These are phyloP conservation scores for Nicotiana sylvestris DNA, from an alignment of 257 asterid genomes.

Conservation along the genomic window DNA sequence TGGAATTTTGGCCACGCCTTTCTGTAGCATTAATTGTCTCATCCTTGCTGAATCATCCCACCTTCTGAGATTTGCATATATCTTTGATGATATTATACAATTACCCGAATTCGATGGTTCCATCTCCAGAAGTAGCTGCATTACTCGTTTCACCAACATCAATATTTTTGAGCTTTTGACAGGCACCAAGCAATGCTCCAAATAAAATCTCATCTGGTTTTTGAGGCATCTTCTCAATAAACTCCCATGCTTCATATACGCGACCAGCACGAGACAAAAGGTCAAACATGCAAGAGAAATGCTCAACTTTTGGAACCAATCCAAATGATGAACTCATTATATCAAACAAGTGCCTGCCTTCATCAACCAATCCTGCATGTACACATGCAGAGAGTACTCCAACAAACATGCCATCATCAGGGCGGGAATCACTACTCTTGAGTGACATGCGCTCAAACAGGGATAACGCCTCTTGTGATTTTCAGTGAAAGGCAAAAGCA, in stretches of 20 bases:
- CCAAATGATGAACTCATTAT: constrained; percentile 57
- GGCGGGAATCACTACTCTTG: constrained; percentile 31
- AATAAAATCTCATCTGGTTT: constrained; percentile 72
- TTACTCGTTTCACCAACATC: constrained; percentile 69
- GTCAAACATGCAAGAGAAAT: constrained; percentile 87
- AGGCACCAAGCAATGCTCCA: constrained; percentile 66
- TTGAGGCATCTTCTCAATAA: constrained; percentile 74
- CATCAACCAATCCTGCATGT: constrained; percentile 79
- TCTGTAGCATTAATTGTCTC: constrained; percentile 64
- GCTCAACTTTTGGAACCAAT: constrained; percentile 76
- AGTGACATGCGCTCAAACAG: constrained; percentile 61
- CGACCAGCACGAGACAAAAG: constrained; percentile 84
- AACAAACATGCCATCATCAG: constrained; percentile 68
- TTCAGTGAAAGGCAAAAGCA: constrained; percentile 70
- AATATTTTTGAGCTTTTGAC: constrained; percentile 27
- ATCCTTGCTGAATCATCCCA: constrained; percentile 83
- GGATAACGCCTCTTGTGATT: constrained; percentile 53
- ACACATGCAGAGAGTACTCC: constrained; percentile 86
- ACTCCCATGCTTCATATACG: constrained; percentile 81
- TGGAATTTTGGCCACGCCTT: constrained; percentile 73
- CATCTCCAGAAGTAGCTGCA: constrained; percentile 55
- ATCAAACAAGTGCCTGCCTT: constrained; percentile 52
- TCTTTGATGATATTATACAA: constrained; percentile 64
- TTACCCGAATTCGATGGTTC: constrained; percentile 87
- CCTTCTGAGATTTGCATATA: constrained; percentile 62